These are phyloP conservation scores for Coemansia furcata DNA, from an alignment of 192 early-diverging fungal genomes.

Conservation along the genomic window DNA sequence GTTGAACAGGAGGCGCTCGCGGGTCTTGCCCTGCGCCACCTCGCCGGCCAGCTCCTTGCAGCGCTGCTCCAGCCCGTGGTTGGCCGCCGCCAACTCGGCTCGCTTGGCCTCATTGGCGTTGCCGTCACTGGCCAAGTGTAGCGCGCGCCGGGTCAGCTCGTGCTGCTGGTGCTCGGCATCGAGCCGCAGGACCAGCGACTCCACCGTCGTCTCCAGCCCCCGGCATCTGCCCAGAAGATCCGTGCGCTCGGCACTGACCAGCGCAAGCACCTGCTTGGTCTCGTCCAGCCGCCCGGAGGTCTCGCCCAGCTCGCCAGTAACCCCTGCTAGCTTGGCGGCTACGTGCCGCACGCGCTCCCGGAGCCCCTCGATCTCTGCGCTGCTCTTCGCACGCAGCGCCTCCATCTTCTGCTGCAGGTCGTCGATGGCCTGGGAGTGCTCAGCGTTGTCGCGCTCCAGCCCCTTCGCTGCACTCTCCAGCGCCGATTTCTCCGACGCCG, in stretches of 20 bases:
- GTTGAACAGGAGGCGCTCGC: constrained; percentile 20
- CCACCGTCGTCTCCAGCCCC: constrained; percentile 1
- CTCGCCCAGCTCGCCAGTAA: background rate
- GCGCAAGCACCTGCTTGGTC: background rate
- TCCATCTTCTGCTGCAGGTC: background rate
- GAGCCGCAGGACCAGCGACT: background rate
- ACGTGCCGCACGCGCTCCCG: constrained; percentile 3
- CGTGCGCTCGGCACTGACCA: constrained; percentile 2
- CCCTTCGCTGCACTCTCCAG: background rate
- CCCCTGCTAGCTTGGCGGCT: background rate
- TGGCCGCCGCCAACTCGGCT: background rate
- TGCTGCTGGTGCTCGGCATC: constrained; percentile 3
- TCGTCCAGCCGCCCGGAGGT: background rate
- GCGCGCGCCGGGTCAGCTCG: background rate
- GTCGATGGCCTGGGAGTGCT: constrained; percentile 8
- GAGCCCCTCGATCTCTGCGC: background rate
- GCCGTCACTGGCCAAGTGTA: constrained; percentile 6
- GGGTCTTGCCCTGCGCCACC: constrained; percentile 4
- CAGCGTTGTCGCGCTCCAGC: constrained; percentile 10
- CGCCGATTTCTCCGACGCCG: background rate
- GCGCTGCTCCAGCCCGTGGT: background rate
- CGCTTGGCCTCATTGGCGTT: constrained; percentile 8
- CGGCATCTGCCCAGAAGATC: background rate
- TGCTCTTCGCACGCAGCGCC: background rate
- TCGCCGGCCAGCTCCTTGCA: background rate